These are phyloP conservation scores for Vigna radiata DNA, from an alignment of 306 rosid genomes.

Conservation along the genomic window DNA sequence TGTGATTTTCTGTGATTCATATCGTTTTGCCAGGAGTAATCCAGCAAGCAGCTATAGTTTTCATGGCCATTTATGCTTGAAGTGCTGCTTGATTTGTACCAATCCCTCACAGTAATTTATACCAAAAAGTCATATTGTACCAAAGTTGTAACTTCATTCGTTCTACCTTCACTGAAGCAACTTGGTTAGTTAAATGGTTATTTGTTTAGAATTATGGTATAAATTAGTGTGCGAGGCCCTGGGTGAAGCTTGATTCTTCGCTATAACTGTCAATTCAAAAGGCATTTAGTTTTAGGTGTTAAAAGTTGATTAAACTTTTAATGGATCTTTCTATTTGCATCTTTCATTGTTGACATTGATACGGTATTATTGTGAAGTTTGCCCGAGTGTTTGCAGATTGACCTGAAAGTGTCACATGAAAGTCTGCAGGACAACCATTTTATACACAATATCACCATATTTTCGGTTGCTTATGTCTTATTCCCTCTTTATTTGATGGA, in stretches of 20 bases:
- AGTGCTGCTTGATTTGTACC: not conserved
- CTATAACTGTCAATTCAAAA: too few relatives aligned
- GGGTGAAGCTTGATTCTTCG: too few relatives aligned
- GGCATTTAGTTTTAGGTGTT: not conserved
- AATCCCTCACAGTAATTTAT: not conserved
- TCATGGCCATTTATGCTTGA: not conserved
- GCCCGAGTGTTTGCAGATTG: not conserved
- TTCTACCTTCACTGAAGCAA: not conserved
- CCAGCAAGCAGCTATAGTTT: not conserved
- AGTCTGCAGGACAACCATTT: not conserved
- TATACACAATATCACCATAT: not conserved
- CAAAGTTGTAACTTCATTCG: not conserved
- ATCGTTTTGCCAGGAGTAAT: not conserved
- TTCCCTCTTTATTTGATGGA: constrained; percentile 7
- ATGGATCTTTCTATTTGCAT: not conserved
- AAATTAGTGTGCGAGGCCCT: too few relatives aligned
- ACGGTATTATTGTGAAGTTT: not conserved
- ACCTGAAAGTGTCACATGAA: not conserved
- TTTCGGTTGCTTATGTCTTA: not conserved
- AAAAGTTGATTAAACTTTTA: constrained; percentile 1
- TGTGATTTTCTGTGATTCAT: not conserved
- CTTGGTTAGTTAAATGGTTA: constrained; percentile 3
- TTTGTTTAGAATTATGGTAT: constrained; percentile 1
- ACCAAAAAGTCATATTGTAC: not conserved
- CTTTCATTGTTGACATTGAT: not conserved